Conservation (phyloP, 163 green algal genomes). For the Scenedesmus sp. region DNA sequence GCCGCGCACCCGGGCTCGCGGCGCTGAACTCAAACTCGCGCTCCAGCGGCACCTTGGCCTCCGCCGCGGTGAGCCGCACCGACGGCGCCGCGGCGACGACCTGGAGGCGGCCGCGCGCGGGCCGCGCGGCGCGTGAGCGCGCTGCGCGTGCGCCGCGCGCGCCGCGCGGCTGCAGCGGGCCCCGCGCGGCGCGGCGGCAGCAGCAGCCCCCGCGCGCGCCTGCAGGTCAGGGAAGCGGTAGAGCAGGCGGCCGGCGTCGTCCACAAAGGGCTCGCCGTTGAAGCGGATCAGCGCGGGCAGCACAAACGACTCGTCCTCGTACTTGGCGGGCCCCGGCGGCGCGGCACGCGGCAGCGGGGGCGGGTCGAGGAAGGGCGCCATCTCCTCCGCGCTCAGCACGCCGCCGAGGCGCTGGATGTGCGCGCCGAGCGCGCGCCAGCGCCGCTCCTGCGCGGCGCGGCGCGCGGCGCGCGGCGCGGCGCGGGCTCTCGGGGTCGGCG, state of each 20-base stretch:
- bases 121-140: background rate
- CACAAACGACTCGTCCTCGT: slow-evolving; percentile 85
- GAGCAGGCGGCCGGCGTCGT: slow-evolving; percentile 76
- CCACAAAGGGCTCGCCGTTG: slow-evolving; percentile 75
- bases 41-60: slow-evolving; percentile 57
- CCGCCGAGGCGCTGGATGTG: slow-evolving; percentile 64
- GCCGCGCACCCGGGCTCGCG: slow-evolving; percentile 48
- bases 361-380: slow-evolving; percentile 84
- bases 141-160: no score
- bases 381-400: slow-evolving; percentile 86
- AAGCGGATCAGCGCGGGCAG: slow-evolving; percentile 85
- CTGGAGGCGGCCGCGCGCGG: slow-evolving; percentile 56
- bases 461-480: no score
- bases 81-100: background rate
- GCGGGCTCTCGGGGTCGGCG: no score
- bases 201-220: background rate
- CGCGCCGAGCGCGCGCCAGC: slow-evolving; percentile 70
- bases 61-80: background rate
- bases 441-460: slow-evolving; percentile 63
- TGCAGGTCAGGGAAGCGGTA: slow-evolving; percentile 87
- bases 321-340: slow-evolving; percentile 35
- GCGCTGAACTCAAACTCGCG: slow-evolving; percentile 64
- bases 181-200: background rate
- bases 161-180: no score
- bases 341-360: slow-evolving; percentile 23